Evolutionary conservation across 129 eudicot genomes (phyloP).

Genomic region (Logfia minima): DNA sequence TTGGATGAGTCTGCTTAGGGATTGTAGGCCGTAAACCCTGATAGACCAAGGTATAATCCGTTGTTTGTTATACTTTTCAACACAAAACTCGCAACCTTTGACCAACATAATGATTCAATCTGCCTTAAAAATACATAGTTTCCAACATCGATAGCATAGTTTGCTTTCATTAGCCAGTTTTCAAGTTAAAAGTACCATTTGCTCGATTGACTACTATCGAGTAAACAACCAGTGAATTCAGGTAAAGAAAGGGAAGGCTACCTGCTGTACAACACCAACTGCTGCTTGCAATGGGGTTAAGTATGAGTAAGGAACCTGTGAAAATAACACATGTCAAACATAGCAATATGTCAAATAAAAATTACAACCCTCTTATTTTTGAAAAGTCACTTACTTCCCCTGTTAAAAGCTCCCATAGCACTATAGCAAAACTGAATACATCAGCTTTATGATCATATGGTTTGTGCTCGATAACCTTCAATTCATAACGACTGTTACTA

Average conservation of each 20-base stretch:
- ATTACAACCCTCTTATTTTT: neutral
- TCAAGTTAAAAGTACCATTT: neutral
- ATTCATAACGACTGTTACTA: conserved; percentile 38
- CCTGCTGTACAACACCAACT: conserved; percentile 46
- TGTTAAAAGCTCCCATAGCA: conserved; percentile 79
- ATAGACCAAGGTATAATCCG: neutral
- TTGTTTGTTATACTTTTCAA: neutral
- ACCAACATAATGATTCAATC: neutral
- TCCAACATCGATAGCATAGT: neutral
- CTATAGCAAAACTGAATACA: conserved; percentile 74
- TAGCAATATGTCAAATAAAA: neutral
- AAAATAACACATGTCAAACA: neutral
- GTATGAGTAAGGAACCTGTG: conserved; percentile 54
- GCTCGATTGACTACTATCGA: neutral
- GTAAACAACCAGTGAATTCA: neutral
- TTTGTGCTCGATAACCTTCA: conserved; percentile 80
- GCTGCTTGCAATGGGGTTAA: conserved; percentile 75
- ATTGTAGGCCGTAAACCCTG: conserved; percentile 70
- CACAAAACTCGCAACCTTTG: neutral
- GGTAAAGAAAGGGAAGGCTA: neutral
- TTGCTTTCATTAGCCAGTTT: neutral
- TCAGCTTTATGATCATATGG: conserved; percentile 87
- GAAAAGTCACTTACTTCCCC: conserved; percentile 55
- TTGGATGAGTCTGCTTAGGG: conserved; percentile 66
- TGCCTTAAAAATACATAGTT: neutral